Evolutionary conservation across 2,329 filamentous ascomycete genomes (phyloP), one percentile per base, ranked within the genome.

Genomic region (Colletotrichum tropicicola): DNA sequence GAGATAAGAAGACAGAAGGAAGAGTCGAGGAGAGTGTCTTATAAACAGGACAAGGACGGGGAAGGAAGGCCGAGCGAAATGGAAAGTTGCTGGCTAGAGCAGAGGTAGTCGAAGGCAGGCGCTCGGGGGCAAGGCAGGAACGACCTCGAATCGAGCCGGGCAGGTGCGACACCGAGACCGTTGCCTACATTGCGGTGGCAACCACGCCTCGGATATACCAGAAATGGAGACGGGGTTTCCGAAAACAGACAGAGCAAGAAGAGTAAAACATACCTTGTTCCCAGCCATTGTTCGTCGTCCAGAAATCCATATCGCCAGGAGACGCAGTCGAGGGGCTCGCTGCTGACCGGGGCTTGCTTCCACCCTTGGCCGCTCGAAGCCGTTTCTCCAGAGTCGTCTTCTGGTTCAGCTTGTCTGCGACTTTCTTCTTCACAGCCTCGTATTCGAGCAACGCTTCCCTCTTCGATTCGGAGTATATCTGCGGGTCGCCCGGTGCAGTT

Each of bases 361-460:
- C 30, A 35, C 30, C 57, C 32, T 43, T 63, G 7, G 45, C 23
- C 7, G 37, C 39, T 17, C 25, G 35, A n/a, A 66, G 41, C n/a
- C 48, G 49, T 15, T 53, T 37, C 37, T 66, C 63, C 45, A 66
- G 25, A 9, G n/a, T 12, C 17, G 49, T 43, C 37, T 66, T 66
- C 28, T 57, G 30, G 3, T 21, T 27, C 37, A 43, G 64, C 52
- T 57, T 64, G 13, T 52, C 39, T 12, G 32, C 52, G 17, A 66
- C 48, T 23, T 44, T 39, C 19, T 58, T 53, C 25, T 27, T 35
- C 6, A 28, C 21, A 27, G 44, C 41, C 17, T 48, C 32, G 43
- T 27, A 23, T 9, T 47, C 19, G 15, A 30, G 35, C 19, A 21
- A n/a, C 21, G 63, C 52, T 37, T 48, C n/a, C 48, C 35, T 47